Evolutionary conservation across 163 green algal species (phyloP).

Genomic region (Prototheca cutis): DNA sequence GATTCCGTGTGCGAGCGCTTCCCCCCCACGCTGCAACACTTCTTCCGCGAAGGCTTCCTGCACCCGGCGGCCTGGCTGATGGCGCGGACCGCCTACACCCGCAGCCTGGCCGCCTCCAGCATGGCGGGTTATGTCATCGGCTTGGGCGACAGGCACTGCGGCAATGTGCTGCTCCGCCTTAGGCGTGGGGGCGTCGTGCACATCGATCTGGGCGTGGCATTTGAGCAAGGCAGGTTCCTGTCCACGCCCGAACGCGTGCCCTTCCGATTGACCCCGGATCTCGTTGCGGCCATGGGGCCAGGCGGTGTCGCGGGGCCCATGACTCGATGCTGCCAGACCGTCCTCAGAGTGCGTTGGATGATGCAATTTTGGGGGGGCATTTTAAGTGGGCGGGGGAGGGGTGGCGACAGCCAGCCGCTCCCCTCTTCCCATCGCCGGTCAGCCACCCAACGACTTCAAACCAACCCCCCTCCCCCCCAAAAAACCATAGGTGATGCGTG

Average conservation of each 20-base stretch:
- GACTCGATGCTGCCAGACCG: conserved; percentile 75
- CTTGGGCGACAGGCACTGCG: conserved; percentile 80
- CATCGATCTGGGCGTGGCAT: conserved; percentile 96
- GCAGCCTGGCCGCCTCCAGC: conserved; percentile 68
- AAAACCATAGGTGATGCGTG: conserved; percentile 60
- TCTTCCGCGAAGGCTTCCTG: conserved; percentile 82
- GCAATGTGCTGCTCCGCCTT: conserved; percentile 85
- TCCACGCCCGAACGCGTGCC: conserved; percentile 84
- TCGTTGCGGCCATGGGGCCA: conserved; percentile 90
- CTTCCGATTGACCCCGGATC: conserved; percentile 84
- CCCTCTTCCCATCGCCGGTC: too few species aligned
- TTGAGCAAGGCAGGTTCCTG: conserved; percentile 87
- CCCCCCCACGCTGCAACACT: conserved; percentile 77
- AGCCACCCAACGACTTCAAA: too few species aligned
- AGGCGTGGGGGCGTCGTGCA: conserved; percentile 80
- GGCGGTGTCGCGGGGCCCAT: conserved; percentile 74
- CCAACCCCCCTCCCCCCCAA: too few species aligned
- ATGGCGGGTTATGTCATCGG: conserved; percentile 88
- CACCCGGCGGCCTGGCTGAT: conserved; percentile 61
- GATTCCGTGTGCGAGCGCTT: conserved; percentile 43
- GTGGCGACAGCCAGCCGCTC: too few species aligned
- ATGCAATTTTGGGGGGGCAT: background rate
- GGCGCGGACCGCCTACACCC: conserved; percentile 58
- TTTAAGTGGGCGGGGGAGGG: background rate
- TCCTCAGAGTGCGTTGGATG: conserved; percentile 47